Evolutionary conservation across 495 filamentous ascomycete genomes (phyloP), one percentile per base, ranked within the genome.

Genomic region (Aspergillus diversus): DNA sequence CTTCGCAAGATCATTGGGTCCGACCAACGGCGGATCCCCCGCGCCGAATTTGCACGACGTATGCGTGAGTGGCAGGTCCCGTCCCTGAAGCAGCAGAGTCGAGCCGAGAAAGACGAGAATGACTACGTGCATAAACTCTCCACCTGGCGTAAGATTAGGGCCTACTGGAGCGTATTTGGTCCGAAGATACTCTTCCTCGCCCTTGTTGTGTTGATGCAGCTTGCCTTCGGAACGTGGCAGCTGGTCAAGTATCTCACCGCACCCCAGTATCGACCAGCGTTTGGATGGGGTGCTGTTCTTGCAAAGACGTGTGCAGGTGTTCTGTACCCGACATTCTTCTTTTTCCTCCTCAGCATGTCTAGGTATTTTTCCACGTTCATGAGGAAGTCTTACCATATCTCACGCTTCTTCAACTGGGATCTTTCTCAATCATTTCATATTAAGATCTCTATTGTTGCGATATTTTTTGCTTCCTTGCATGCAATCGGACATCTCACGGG

Each of bases 191-290:
- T 58, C 3, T 58, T 58, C 27, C 56, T 58, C 5, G 42, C 42
- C 5, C 42, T 58, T 6, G 56, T 58, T 6, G 21, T 49, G 5
- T 58, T 17, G 16, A 58, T 58, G 56, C 56, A 58, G 56, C 27
- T 58, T 5, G 56, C 56, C 4, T 58, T 58, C 15, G 56, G 56
- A 5, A 58, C 48, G n/a, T 58, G 56, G 56, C 56, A 58, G 56
- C 56, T 58, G 3, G 42, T 58, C 9, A 58, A 58, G 42, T 58
- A 58, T 33, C 37, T 58, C 42, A 48, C 37, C 16, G 47, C 56
- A 12, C 33, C 33, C 15, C 35, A 48, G 56, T 58, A 58, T 33
- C 56, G 56, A 7, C 37, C 33, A 4, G 56, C 39, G 11, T 59
- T 59, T n/a, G 56, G 56, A 31, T 59, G 56, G 42, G 56, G 56